phyloP scores from a whole-genome alignment of 2,329 filamentous ascomycete genomes.

The Neonectria ditissima region DNA sequence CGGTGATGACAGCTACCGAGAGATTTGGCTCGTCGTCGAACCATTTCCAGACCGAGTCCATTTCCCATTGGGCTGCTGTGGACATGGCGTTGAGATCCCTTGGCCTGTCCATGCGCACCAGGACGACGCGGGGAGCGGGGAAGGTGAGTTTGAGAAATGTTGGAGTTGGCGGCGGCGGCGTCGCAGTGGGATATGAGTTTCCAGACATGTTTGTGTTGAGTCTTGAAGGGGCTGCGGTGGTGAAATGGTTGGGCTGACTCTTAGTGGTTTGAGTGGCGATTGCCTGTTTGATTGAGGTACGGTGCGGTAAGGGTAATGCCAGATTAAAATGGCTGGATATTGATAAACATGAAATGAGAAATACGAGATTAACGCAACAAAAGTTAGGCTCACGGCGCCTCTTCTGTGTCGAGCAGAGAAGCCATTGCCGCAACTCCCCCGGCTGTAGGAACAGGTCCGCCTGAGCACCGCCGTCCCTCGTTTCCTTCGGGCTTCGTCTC shows the following conservation, averaged over 20 bases:
- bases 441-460: background rate
- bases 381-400: background rate
- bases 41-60: conserved; percentile 59
- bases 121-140: conserved; percentile 59
- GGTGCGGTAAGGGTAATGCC: background rate
- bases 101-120: conserved; percentile 64
- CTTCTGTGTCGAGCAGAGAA: background rate
- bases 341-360: background rate
- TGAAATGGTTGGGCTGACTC: too few species aligned
- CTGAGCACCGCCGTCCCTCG: background rate
- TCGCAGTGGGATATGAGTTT: conserved; percentile 21
- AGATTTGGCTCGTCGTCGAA: conserved; percentile 63
- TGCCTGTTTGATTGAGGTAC: background rate
- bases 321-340: background rate
- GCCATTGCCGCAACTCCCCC: conserved; percentile 11
- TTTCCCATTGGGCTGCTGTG: conserved; percentile 31
- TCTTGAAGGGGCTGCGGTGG: background rate
- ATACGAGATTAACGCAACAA: background rate
- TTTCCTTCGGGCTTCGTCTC: conserved; percentile 10
- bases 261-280: background rate
- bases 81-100: conserved; percentile 57
- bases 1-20: conserved; percentile 62
- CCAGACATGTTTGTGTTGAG: conserved; percentile 11
- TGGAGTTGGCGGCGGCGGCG: conserved; percentile 28
- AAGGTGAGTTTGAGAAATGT: conserved; percentile 52